These are phyloP conservation scores for Simplicillium aogashimaense DNA, from an alignment of 2,329 filamentous ascomycete species.

Conservation along the genomic window DNA sequence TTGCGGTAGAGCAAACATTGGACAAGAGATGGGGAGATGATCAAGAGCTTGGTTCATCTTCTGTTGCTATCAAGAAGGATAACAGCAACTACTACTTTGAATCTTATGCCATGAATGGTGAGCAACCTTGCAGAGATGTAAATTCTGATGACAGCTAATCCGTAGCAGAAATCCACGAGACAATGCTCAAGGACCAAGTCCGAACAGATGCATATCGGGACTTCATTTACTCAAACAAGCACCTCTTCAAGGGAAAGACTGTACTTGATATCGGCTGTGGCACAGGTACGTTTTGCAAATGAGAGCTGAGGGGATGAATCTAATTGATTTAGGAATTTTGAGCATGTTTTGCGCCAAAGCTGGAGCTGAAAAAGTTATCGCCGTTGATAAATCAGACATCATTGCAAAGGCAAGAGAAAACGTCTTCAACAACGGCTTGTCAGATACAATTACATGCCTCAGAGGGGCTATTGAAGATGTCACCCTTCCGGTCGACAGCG, in stretches of 20 bases:
- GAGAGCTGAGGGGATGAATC: neutral
- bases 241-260: conserved; percentile 74
- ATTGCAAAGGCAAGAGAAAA: conserved; percentile 81
- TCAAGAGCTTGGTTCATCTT: conserved; percentile 24
- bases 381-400: conserved; percentile 87
- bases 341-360: conserved; percentile 93
- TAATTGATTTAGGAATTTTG: conserved; percentile 53
- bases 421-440: conserved; percentile 69
- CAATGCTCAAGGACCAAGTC: conserved; percentile 85
- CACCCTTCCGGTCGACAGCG: conserved; percentile 62
- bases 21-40: conserved; percentile 55
- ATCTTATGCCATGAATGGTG: conserved; percentile 53
- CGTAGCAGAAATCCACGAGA: conserved; percentile 75
- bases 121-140: conserved; percentile 9
- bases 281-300: conserved; percentile 35
- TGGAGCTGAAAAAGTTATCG: conserved; percentile 76
- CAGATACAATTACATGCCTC: conserved; percentile 65
- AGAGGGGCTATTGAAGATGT: conserved; percentile 86
- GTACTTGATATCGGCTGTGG: conserved; percentile 89
- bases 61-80: conserved; percentile 18
- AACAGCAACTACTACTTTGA: conserved; percentile 43
- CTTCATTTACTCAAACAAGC: conserved; percentile 88
- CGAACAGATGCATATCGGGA: conserved; percentile 89
- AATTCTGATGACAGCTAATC: conserved; percentile 1
- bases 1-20: conserved; percentile 56